phyloP scores from a whole-genome alignment of 495 filamentous ascomycete species.

The Cryomyces antarcticus region DNA sequence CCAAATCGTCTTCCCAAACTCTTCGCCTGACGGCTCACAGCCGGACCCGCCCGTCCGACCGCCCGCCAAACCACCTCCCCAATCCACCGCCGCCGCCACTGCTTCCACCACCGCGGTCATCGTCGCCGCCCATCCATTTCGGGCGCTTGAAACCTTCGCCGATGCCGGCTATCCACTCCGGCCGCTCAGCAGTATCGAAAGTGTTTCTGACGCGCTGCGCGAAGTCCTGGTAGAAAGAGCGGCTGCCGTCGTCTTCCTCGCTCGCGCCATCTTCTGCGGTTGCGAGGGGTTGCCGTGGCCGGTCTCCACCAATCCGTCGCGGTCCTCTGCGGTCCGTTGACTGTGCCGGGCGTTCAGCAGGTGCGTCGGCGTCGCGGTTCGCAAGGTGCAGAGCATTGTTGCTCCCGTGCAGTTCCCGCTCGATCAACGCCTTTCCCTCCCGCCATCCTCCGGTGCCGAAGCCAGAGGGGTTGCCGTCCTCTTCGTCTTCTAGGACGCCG shows the following conservation, averaged over 20 bases:
- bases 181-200: conserved; percentile 63
- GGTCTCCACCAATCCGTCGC: not conserved
- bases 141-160: conserved; percentile 47
- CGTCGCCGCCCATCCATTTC: conserved; percentile 60
- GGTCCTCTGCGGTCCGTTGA: not conserved
- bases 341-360: not conserved
- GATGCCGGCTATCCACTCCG: conserved; percentile 56
- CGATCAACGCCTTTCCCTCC: conserved; percentile 84
- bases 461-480: conserved; percentile 40
- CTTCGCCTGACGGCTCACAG: conserved; percentile 1
- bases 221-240: conserved; percentile 52
- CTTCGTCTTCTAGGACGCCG: conserved; percentile 51
- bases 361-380: conserved; percentile 1
- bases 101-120: conserved; percentile 13
- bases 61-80: conserved; percentile 33
- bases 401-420: conserved; percentile 57
- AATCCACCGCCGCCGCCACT: conserved; percentile 22
- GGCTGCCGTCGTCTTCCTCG: conserved; percentile 42
- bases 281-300: conserved; percentile 1
- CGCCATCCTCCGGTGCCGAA: conserved; percentile 75
- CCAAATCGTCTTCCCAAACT: too few species aligned
- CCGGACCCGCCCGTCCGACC: conserved; percentile 27
- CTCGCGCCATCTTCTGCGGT: conserved; percentile 21
- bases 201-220: conserved; percentile 79
- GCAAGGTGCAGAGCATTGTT: conserved; percentile 21